Evolutionary conservation across 1,139 yeast species (phyloP).

Genomic region (Kurtzmaniella natalensis): DNA sequence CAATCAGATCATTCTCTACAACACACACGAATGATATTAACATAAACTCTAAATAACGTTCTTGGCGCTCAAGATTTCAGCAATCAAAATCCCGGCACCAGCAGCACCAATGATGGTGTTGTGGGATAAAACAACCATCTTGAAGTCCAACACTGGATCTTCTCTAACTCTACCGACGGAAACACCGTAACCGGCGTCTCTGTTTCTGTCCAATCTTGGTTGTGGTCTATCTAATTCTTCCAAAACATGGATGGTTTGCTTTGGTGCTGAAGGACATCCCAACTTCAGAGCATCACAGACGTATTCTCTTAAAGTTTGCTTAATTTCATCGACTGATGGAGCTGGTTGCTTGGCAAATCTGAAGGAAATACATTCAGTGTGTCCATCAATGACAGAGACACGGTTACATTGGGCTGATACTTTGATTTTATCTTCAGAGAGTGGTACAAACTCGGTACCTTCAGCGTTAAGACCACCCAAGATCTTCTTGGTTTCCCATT

Average conservation of each 20-base stretch:
- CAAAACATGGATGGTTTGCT: slow-evolving; percentile 83
- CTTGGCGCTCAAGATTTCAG: slow-evolving; percentile 81
- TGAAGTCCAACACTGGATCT: slow-evolving; percentile 88
- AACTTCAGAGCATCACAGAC: slow-evolving; percentile 77
- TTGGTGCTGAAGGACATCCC: slow-evolving; percentile 90
- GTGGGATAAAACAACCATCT: slow-evolving; percentile 94
- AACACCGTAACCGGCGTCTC: slow-evolving; percentile 93
- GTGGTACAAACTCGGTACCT: slow-evolving; percentile 54
- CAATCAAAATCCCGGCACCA: slow-evolving; percentile 97
- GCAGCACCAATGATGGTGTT: slow-evolving; percentile 99
- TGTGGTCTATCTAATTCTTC: slow-evolving; percentile 95
- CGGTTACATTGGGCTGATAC: slow-evolving; percentile 97
- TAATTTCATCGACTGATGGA: slow-evolving; percentile 79
- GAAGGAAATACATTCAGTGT: slow-evolving; percentile 89
- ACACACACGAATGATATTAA: too few relatives aligned
- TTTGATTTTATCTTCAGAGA: slow-evolving; percentile 67
- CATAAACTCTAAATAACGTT: slow-evolving; percentile 62
- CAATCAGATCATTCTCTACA: too few relatives aligned
- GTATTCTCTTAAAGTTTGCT: slow-evolving; percentile 64
- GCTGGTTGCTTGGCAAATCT: slow-evolving; percentile 78
- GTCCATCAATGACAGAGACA: slow-evolving; percentile 97
- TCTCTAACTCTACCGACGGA: slow-evolving; percentile 92
- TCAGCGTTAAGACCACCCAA: slow-evolving; percentile 59
- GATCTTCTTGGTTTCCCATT: slow-evolving; percentile 96
- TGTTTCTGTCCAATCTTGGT: slow-evolving; percentile 94